A percentile compares a stretch with the other conserved stretches of the same genome.
Evolutionary conservation across 768 basidiomycete species (phyloP).

Genomic region (Auricularia cornea): DNA sequence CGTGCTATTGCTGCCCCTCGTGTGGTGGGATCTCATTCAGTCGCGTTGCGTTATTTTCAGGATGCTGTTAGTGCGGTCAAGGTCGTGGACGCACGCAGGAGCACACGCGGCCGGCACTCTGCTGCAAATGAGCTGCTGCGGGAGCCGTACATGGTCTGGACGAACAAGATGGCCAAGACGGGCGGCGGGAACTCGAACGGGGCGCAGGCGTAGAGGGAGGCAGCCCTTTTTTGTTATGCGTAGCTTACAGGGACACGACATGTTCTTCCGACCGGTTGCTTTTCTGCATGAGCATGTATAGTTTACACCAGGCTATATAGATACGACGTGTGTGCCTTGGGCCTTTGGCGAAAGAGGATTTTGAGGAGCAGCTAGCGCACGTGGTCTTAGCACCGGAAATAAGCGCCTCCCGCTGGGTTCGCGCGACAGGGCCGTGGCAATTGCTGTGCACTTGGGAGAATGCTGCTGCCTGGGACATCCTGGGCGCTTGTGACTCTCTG

Average conservation of each 20-base stretch:
- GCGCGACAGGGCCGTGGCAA: too few species aligned
- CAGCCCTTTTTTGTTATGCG: background rate
- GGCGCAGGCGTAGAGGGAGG: background rate
- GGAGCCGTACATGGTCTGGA: constrained; percentile 86
- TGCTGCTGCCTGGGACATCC: too few species aligned
- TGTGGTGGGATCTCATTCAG: background rate
- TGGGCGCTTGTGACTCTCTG: too few species aligned
- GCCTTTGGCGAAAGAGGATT: too few species aligned
- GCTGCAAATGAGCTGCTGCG: constrained; percentile 53
- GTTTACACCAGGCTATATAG: too few species aligned
- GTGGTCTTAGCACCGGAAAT: too few species aligned
- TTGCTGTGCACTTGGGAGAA: too few species aligned
- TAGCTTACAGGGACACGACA: background rate
- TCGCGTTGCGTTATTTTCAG: constrained; percentile 27
- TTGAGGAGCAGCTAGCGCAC: too few species aligned
- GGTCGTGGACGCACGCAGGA: constrained; percentile 58
- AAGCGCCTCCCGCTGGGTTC: too few species aligned
- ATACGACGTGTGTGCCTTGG: too few species aligned
- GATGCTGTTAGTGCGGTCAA: constrained; percentile 26
- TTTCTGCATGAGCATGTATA: too few species aligned
- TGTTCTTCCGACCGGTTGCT: background rate
- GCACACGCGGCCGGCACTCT: constrained; percentile 56
- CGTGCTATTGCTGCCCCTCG: constrained; percentile 22
- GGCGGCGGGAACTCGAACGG: background rate
- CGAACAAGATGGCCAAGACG: constrained; percentile 63